Percentiles rank a stretch among this genome's conserved stretches.
Conservation (phyloP, 306 rosid genomes). For the Rosa rugosa region DNA sequence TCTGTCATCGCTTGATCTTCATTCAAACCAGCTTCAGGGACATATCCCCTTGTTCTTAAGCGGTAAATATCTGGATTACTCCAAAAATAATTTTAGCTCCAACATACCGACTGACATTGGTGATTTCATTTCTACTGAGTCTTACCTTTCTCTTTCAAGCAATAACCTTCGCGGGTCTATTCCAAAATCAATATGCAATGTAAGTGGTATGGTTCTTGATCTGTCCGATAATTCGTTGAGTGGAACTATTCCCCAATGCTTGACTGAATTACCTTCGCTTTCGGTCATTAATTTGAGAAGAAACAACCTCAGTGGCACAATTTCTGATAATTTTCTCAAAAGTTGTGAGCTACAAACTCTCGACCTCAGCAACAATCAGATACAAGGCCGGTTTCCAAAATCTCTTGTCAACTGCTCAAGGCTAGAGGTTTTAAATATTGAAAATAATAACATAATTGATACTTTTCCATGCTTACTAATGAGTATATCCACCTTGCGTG, state of each 20-base stretch:
- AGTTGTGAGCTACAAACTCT: background rate
- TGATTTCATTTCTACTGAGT: fast-evolving
- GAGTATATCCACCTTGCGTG: background rate
- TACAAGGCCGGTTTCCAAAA: background rate
- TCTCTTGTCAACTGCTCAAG: constrained; percentile 20
- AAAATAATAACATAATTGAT: constrained; percentile 4
- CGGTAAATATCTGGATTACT: too few species aligned
- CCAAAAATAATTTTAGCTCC: background rate
- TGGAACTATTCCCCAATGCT: constrained; percentile 29
- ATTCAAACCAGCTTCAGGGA: constrained; percentile 30
- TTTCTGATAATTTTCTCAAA: background rate
- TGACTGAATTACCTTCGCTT: background rate
- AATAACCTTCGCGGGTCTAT: constrained; percentile 12
- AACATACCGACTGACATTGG: background rate
- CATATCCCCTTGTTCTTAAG: constrained; percentile 7
- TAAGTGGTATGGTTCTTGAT: constrained; percentile 10
- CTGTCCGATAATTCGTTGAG: constrained; percentile 21
- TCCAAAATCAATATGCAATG: constrained; percentile 33
- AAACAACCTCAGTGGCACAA: constrained; percentile 12
- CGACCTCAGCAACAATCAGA: constrained; percentile 13
- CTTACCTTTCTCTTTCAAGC: constrained; percentile 12
- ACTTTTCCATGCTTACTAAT: constrained; percentile 1
- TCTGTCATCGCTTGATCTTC: constrained; percentile 19
- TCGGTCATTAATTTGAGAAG: constrained; percentile 2
- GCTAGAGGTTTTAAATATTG: constrained; percentile 20